Conservation (phyloP, 768 basidiomycete species). For the Neoboletus brunneissimus region DNA sequence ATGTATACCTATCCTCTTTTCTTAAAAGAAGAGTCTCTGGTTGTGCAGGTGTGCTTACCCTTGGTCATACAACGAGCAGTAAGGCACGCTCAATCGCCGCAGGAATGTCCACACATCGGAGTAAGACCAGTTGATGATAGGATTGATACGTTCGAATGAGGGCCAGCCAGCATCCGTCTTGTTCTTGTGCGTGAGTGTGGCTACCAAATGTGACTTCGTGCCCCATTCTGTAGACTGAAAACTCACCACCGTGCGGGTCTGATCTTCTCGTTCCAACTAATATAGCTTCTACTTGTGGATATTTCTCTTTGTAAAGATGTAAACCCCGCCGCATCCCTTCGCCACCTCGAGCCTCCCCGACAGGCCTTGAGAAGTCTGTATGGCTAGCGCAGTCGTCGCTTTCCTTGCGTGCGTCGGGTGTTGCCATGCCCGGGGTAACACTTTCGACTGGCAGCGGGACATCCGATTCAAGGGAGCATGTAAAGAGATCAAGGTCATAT, state of each 20-base stretch:
- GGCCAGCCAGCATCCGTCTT: slow-evolving; percentile 93
- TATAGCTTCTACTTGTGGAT: slow-evolving; percentile 72
- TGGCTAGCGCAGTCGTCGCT: slow-evolving; percentile 1
- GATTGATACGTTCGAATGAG: slow-evolving; percentile 83
- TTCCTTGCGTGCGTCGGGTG: slow-evolving; percentile 13
- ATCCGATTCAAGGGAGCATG: slow-evolving; percentile 32
- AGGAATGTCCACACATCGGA: slow-evolving; percentile 87
- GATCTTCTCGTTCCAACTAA: slow-evolving; percentile 84
- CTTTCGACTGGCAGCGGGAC: slow-evolving; percentile 48
- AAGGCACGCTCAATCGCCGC: slow-evolving; percentile 68
- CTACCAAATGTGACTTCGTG: slow-evolving; percentile 37
- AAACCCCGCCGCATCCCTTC: slow-evolving; percentile 81
- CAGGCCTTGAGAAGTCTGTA: slow-evolving; percentile 33
- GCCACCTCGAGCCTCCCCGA: slow-evolving; percentile 55
- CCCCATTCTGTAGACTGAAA: not conserved
- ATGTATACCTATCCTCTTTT: slow-evolving; percentile 73
- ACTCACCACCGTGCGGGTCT: slow-evolving; percentile 93
- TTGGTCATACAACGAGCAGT: slow-evolving; percentile 86
- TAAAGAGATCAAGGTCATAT: slow-evolving; percentile 77
- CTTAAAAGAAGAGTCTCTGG: not conserved
- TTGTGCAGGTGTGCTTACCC: slow-evolving; percentile 52
- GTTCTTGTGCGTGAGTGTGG: slow-evolving; percentile 64
- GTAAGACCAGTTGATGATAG: slow-evolving; percentile 96
- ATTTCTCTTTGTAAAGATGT: slow-evolving; percentile 62
- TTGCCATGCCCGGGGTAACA: slow-evolving; percentile 36